Evolutionary conservation across 192 early-diverging fungal species (phyloP), one percentile per base, ranked within the genome.

Genomic region (Mortierella antarctica): DNA sequence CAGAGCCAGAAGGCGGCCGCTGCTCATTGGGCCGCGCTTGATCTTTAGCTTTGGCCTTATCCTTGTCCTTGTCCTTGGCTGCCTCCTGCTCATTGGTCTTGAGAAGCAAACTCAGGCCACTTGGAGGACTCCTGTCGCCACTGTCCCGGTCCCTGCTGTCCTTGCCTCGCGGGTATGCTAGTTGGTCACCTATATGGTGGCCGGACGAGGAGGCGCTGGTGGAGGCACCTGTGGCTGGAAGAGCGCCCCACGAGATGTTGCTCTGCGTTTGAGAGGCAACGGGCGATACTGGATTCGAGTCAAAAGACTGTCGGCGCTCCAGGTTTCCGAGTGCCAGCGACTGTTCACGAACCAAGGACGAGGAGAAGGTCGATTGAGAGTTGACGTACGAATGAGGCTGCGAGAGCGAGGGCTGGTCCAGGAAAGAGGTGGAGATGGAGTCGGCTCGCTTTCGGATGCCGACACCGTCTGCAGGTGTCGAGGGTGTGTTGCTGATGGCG

Each of bases 241-340:
- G 11, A 20, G 67, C 17, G 48, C 66, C 66, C 67, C 67, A 70
- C 7, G 67, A 65, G n/a, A 62, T 45, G 21, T 67, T 57, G 40
- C 40, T 45, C 7, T 14, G 39, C 5, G 17, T 39, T 46, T 49
- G 66, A 13, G 51, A 23, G 3, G 10, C 21, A 20, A 42, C 15
- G 14, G 50, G 60, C 17, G 58, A 60, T 7, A 45, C 23, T 14
- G 70, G 39, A 47, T 67, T 50, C 12, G 70, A 63, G 47, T 67
- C 67, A 45, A 74, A 59, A 13, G 68, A 68, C 15, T 74, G 79
- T 18, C 62, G 71, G 47, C 58, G 46, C 20, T 82, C 81, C 20
- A 82, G 57, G 40, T 83, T 61, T 7, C 82, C 82, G 18, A 77
- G 39, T 2, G 82, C 82, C 49, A 83, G 63, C 2, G 81, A 82